These are phyloP conservation scores for Sporisorium iseilematis-ciliati DNA, from an alignment of 1,284 basidiomycete species.

Conservation along the genomic window DNA sequence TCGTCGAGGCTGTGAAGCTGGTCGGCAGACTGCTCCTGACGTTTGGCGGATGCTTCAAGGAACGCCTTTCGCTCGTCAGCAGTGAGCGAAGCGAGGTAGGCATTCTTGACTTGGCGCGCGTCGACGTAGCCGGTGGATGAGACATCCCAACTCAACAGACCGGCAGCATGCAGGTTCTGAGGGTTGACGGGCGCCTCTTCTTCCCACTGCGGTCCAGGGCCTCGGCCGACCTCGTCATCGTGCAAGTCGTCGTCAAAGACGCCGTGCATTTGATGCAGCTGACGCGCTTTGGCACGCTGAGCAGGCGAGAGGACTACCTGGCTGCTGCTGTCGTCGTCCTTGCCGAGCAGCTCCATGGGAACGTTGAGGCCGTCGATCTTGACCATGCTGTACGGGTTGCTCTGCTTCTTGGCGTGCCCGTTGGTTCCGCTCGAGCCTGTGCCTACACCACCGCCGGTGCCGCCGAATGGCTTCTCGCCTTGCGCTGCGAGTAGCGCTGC, in stretches of 20 bases:
- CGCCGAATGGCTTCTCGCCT: slow-evolving; percentile 29
- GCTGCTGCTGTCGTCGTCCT: slow-evolving; percentile 52
- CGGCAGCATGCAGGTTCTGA: slow-evolving; percentile 27
- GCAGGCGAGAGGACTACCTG: slow-evolving; percentile 46
- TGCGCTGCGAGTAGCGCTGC: slow-evolving; percentile 32
- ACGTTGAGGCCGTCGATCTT: slow-evolving; percentile 47
- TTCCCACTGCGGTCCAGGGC: slow-evolving; percentile 38
- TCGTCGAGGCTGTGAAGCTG: slow-evolving; percentile 23
- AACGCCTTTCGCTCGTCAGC: slow-evolving; percentile 45
- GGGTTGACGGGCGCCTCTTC: slow-evolving; percentile 34
- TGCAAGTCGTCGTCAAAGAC: slow-evolving; percentile 53
- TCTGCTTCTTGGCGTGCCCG: slow-evolving; percentile 46
- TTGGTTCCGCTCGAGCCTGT: slow-evolving; percentile 13
- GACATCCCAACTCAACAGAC: slow-evolving; percentile 46
- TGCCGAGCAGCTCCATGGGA: slow-evolving; percentile 45
- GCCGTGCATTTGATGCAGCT: slow-evolving; percentile 55
- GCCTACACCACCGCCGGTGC: neutral
- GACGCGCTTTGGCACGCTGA: slow-evolving; percentile 52
- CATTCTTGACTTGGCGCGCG: slow-evolving; percentile 53
- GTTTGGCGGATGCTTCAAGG: slow-evolving; percentile 27
- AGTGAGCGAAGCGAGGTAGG: slow-evolving; percentile 45
- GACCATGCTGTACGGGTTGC: slow-evolving; percentile 43
- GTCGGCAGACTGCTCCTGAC: slow-evolving; percentile 17
- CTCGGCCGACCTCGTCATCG: slow-evolving; percentile 44
- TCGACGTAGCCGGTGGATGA: slow-evolving; percentile 53